Evolutionary conservation across 2,329 filamentous ascomycete species (phyloP), one percentile per base, ranked within the genome.

Genomic region (Fusarium mexicanum): DNA sequence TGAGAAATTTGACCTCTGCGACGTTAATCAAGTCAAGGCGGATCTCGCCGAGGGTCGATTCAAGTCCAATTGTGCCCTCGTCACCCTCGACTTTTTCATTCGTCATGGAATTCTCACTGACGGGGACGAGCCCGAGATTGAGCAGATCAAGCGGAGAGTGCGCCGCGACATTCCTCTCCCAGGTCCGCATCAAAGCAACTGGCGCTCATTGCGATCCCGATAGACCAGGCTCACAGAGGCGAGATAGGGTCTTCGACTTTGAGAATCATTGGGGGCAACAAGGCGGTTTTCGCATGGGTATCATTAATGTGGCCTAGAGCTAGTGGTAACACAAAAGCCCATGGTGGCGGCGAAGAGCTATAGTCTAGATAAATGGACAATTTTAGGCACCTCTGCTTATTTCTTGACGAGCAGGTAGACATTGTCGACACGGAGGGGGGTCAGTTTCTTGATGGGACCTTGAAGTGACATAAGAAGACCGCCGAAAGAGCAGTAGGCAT

Each of bases 401-500:
- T 97, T 98, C 91, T 98, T 99, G 77, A 97, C 87, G 69, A 98
- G 88, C 70, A 99, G 89, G 82, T 99, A 99, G 73, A 97, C 91
- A 81, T 98, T 92, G 82, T 99, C 96, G 79, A 98, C 96, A 78
- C 95, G 91, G 80, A 99, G 85, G 35, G 95, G 93, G 40, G 93
- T 97, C 72, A 99, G 90, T 87, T 98, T 98, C 88, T 96, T 97
- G 84, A 97, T 96, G 6, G 96, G 96, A 11, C 97, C 96, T 79
- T 98, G 93, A 64, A 99, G 88, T 78, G 93, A 94, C 85, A 98
- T 92, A 79, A 99, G 85, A 74, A 99, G 86, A 13, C 96, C 96
- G 54, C 96, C 96, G 79, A 98, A 99, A 3, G 95, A 98, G 77
- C 97, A 89, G 84, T 96, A 99, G 35, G 95, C 94, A 82, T 98